These are phyloP conservation scores for Zostera marina DNA, from an alignment of 116 monocot species.

Conservation along the genomic window DNA sequence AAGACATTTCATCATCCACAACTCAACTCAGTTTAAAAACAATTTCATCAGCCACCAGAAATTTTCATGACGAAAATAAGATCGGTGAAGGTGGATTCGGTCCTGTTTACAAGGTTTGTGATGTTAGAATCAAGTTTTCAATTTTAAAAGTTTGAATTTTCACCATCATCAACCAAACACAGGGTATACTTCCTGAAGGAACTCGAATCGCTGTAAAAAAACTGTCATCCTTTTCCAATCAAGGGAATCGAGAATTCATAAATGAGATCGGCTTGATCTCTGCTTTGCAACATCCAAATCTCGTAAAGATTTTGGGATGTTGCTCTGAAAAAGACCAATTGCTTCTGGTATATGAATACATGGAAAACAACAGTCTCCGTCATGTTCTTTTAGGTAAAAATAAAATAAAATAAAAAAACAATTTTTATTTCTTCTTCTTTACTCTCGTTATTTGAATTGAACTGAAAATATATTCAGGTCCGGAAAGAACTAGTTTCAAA, in stretches of 20 bases:
- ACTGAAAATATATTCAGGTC: conserved; percentile 7
- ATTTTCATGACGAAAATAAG: conserved; percentile 12
- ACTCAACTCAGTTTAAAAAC: conserved; percentile 5
- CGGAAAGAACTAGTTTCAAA: conserved; percentile 6
- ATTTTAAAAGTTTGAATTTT: background rate
- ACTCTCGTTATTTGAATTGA: background rate
- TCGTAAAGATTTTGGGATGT: conserved; percentile 35
- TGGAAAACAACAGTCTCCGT: conserved; percentile 41
- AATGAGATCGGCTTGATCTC: conserved; percentile 42
- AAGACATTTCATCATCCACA: background rate
- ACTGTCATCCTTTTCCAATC: conserved; percentile 29
- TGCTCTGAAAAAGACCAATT: conserved; percentile 32
- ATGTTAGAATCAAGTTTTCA: background rate
- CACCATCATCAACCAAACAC: background rate
- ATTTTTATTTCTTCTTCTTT: background rate
- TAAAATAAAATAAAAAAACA: background rate
- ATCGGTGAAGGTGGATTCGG: conserved; percentile 24
- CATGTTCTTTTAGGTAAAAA: conserved; percentile 24
- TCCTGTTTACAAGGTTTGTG: conserved; percentile 16
- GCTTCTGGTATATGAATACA: conserved; percentile 31
- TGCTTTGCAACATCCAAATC: conserved; percentile 32
- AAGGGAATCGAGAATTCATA: conserved; percentile 38
- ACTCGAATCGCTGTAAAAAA: conserved; percentile 29
- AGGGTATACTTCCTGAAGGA: conserved; percentile 29
- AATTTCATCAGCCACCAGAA: conserved; percentile 10